Evolutionary conservation across 164 flowering plant genomes (phyloP), one percentile per base, ranked within the genome.

Genomic region (Nelumbo lutea): DNA sequence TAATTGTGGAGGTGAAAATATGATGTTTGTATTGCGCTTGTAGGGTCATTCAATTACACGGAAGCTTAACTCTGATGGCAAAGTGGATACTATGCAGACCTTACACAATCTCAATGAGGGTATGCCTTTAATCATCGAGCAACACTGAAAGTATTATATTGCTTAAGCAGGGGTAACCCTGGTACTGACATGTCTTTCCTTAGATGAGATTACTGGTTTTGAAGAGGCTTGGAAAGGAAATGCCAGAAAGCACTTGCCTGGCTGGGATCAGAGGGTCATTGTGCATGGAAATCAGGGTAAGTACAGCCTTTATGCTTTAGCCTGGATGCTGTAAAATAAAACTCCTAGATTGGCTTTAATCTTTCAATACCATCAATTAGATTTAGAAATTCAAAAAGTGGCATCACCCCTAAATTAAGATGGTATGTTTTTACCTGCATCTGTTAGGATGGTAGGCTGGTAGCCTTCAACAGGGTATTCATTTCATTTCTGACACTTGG

Each of bases 11-110:
- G 60, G 38, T 59, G 52, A 66, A 42, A 38, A 64, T 55, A 15
- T 65, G 43, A 44, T 56, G n/a, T 6, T 63, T 59, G 13, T 61
- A 14, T 52, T 74, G 47, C 66, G 71, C 59, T 14, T 76, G 68
- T 68, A 95, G 99, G 98, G 95, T 2, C 99, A 89, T 75, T 81
- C 98, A 0, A 79, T 90, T 40, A 85, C 86, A 15, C 87, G 93
- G 81, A 93, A 81, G 79, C 93, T 95, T 41, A 78, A 82, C 46
- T 67, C 98, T 9, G 91, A 88, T 84, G 99, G 99, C 2, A 85
- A 80, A 62, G 94, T 95, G 64, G 90, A 88, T 14, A 83, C 87
- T 1, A 56, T 79, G 77, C 96, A 92, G 74, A 83, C 87, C 4
- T 71, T 95, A 52, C 98, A 95, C 79, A 95, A 93, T 73, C 59